Evolutionary conservation across 441 rosid genomes (phyloP), one percentile per base, ranked within the genome.

Genomic region (Rhodomyrtus psidioides): DNA sequence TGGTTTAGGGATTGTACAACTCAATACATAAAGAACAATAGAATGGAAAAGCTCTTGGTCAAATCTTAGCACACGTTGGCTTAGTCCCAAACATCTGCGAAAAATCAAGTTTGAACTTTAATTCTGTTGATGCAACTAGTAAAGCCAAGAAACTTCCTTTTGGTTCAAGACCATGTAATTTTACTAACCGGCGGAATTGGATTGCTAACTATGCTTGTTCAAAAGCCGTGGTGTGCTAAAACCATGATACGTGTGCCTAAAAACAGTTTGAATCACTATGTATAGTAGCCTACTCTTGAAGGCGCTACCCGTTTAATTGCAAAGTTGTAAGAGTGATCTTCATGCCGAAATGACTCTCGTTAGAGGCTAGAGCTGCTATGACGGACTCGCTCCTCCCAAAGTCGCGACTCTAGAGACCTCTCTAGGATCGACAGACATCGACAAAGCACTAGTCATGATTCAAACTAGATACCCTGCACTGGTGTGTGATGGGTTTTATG

Each of bases 341-440:
- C 0, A 28, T 0, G 24, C 24, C 2, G 3, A 12, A 16, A 30
- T 34, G 76, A 5, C 76, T n/a, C n/a, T n/a, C n/a, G n/a, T n/a
- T n/a, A n/a, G n/a, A n/a, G n/a, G 19, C 34, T 30, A 34, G 76
- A 65, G 15, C 26, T 65, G 46, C 46, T 0, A 34, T 19, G 76
- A 9, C 46, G 46, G 6, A 65, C 76, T 65, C 0, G 26, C 23
- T 19, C 46, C 14, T 65, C 14, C 76, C 26, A 65, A 65, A 19
- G 14, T 65, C 76, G 34, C 1, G 15, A 65, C 46, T 9, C 76
- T 34, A 19, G 46, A 65, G 46, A 65, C 15, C 76, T 65, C 76
- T 65, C 26, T 19, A 34, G 6, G 46, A 65, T 65, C 0, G 4
- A 65, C 7, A 9, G 42, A 65, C 76, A 30, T 65, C 4, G 19